Evolutionary conservation across 1,284 basidiomycete species (phyloP).

Genomic region (Naganishia sp.): DNA sequence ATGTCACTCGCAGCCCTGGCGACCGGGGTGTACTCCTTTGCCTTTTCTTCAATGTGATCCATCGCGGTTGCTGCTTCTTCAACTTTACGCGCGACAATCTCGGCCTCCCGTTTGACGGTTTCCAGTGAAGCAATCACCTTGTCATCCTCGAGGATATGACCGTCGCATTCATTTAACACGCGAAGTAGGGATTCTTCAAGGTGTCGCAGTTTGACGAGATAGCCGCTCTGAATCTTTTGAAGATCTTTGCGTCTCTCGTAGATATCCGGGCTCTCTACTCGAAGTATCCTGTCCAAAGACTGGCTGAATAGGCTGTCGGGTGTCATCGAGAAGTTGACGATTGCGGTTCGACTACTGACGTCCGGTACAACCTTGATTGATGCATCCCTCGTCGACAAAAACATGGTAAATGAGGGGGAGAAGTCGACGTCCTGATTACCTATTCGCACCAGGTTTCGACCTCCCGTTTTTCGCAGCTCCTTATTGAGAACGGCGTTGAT

Average conservation of each 20-base stretch:
- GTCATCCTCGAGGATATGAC: constrained; percentile 98
- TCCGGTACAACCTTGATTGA: constrained; percentile 97
- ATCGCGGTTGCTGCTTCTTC: constrained; percentile 95
- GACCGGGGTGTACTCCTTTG: constrained; percentile 88
- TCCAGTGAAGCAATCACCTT: constrained; percentile 98
- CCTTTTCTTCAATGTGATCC: constrained; percentile 94
- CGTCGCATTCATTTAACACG: constrained; percentile 93
- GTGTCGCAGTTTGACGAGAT: constrained; percentile 86
- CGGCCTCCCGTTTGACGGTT: constrained; percentile 94
- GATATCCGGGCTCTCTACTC: constrained; percentile 94
- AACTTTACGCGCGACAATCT: constrained; percentile 94
- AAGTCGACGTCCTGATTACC: constrained; percentile 99
- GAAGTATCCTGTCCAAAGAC: constrained; percentile 94
- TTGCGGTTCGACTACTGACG: constrained; percentile 97
- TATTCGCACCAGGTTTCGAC: constrained; percentile 93
- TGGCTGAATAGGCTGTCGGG: constrained; percentile 97
- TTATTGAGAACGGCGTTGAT: constrained; percentile 97
- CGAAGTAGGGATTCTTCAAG: constrained; percentile 91
- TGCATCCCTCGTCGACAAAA: constrained; percentile 94
- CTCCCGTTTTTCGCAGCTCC: constrained; percentile 92
- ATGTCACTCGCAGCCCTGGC: constrained; percentile 96
- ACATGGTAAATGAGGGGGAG: constrained; percentile 98
- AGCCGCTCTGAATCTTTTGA: constrained; percentile 98
- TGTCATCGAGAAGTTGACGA: constrained; percentile 99
- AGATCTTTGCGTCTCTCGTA: constrained; percentile 97